phyloP scores from a whole-genome alignment of 2,329 filamentous ascomycete species.

The Graphilbum ipis-grandicollis region DNA sequence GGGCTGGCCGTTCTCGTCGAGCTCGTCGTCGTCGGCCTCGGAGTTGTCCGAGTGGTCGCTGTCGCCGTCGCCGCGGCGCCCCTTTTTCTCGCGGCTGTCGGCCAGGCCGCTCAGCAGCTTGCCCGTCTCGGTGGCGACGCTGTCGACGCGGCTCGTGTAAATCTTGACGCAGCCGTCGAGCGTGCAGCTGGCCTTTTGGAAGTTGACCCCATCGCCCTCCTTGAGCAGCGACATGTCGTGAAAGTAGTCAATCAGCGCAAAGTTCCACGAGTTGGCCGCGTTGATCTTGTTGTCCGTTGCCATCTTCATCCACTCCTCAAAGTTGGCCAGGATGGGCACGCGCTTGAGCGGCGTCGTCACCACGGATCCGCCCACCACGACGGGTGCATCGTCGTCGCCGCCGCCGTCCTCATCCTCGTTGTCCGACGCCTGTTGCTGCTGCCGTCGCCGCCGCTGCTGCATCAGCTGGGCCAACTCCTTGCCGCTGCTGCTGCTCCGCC shows the following conservation, averaged over 20 bases:
- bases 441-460: conserved; percentile 1
- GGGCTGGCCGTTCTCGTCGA: conserved; percentile 32
- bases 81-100: conserved; percentile 61
- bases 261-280: conserved; percentile 96
- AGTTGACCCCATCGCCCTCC: conserved; percentile 93
- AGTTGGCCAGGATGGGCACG: conserved; percentile 89
- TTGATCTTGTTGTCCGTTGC: conserved; percentile 99
- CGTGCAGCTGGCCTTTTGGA: conserved; percentile 95
- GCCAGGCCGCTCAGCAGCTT: conserved; percentile 87
- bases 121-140: conserved; percentile 91
- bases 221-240: conserved; percentile 97
- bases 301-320: conserved; percentile 99
- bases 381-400: conserved; percentile 35
- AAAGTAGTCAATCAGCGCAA: conserved; percentile 98
- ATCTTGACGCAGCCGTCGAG: conserved; percentile 98
- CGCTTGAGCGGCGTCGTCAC: conserved; percentile 94
- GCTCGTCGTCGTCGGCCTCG: conserved; percentile 43
- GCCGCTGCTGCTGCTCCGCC: conserved; percentile 9
- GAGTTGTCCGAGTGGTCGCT: conserved; percentile 49
- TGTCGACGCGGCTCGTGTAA: conserved; percentile 95
- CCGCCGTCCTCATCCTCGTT: conserved; percentile 10
- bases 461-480: conserved; percentile 11
- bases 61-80: no score
- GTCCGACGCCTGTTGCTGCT: neutral
- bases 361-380: conserved; percentile 42